Evolutionary conservation across 176 grass and related monocot genomes (phyloP).

Genomic region (Oropetium thomaeum): DNA sequence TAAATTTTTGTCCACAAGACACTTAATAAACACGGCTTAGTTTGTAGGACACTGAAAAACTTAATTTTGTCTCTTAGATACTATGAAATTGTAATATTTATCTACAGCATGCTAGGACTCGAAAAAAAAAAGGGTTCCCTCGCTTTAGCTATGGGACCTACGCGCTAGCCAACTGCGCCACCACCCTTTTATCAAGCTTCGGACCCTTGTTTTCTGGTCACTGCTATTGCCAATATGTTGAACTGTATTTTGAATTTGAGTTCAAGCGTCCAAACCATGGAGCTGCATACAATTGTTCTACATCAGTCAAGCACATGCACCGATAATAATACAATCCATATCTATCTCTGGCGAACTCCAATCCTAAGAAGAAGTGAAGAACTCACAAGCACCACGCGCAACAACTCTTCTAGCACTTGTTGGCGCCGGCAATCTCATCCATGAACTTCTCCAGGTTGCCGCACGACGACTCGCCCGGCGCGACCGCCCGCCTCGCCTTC

Average conservation of each 20-base stretch:
- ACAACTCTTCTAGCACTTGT: neutral
- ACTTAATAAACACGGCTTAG: no score
- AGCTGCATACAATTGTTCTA: neutral
- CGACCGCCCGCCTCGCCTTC: slow-evolving; percentile 24
- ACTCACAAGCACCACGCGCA: neutral
- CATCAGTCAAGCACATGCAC: neutral
- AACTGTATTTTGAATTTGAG: no score
- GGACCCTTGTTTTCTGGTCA: no score
- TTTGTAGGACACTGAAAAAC: no score
- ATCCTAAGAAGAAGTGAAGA: neutral
- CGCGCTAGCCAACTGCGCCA: slow-evolving; percentile 87
- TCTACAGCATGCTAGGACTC: no score
- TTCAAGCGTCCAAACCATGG: neutral
- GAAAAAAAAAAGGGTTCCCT: no score
- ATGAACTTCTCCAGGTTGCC: slow-evolving; percentile 28
- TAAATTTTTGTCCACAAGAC: no score
- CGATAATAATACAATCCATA: neutral
- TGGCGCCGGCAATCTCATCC: neutral
- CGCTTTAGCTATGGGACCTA: slow-evolving; percentile 65
- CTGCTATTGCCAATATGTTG: no score
- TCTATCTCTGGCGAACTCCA: neutral
- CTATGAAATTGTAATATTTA: no score
- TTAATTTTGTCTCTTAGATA: no score
- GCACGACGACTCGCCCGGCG: slow-evolving; percentile 19
- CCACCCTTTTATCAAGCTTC: no score